Percentiles rank a stretch among this genome's conserved stretches.
Conservation (phyloP, 208 protist genomes). For the Jaenimonas drosophilae region DNA sequence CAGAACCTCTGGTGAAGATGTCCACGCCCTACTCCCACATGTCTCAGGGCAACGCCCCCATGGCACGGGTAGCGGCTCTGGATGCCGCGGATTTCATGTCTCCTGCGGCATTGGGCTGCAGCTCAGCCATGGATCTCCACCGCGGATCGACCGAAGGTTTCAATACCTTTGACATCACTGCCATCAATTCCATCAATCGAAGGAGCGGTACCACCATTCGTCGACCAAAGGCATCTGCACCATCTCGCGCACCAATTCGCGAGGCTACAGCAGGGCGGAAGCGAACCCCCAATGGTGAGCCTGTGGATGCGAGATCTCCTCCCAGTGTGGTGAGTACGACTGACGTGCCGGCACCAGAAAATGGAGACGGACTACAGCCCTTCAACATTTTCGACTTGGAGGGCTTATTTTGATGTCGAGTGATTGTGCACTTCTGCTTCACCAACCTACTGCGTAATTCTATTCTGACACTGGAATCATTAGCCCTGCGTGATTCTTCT, state of each 20-base stretch:
- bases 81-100: conserved; percentile 31
- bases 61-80: conserved; percentile 23
- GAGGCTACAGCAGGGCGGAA: background rate
- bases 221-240: too few relatives aligned
- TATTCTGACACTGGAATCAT: too few relatives aligned
- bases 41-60: conserved; percentile 15
- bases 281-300: background rate
- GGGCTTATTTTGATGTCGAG: conserved; percentile 35
- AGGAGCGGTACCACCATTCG: conserved; percentile 18
- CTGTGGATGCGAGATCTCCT: too few relatives aligned
- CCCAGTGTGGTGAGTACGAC: too few relatives aligned
- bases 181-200: conserved; percentile 17
- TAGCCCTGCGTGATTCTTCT: too few relatives aligned
- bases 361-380: background rate
- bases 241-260: background rate
- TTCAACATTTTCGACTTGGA: conserved; percentile 73
- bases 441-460: too few relatives aligned
- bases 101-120: conserved; percentile 3
- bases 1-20: conserved; percentile 25
- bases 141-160: conserved; percentile 14
- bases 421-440: too few relatives aligned
- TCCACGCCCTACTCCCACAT: conserved; percentile 7
- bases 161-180: conserved; percentile 51
- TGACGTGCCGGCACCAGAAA: background rate
- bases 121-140: too few relatives aligned